Evolutionary conservation across 306 rosid genomes (phyloP).

Genomic region (Begonia masoniana): DNA sequence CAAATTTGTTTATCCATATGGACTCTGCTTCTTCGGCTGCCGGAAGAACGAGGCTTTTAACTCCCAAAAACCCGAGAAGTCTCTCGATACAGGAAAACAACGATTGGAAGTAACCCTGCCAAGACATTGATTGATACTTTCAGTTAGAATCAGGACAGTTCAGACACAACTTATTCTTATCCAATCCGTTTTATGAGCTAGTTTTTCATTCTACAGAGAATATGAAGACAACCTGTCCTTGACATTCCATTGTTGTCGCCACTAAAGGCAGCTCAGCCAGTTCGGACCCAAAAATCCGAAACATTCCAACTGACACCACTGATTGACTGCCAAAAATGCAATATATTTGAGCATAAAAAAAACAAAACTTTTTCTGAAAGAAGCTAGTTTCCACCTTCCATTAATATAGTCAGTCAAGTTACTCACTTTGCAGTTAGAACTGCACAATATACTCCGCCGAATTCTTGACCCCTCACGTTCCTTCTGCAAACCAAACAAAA

Average conservation of each 20-base stretch:
- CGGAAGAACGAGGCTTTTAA: slow-evolving; percentile 49
- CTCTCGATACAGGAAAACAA: slow-evolving; percentile 55
- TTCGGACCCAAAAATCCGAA: slow-evolving; percentile 77
- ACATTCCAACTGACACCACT: slow-evolving; percentile 72
- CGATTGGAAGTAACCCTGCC: slow-evolving; percentile 65
- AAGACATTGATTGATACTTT: background rate
- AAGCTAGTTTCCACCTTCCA: no score
- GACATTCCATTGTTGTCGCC: slow-evolving; percentile 58
- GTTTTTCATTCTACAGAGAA: no score
- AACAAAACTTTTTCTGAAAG: no score
- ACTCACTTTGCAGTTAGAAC: slow-evolving; percentile 78
- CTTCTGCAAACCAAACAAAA: slow-evolving; percentile 30
- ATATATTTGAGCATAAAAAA: background rate
- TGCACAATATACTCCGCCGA: slow-evolving; percentile 85
- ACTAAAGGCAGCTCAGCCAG: slow-evolving; percentile 95
- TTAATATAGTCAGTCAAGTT: slow-evolving; percentile 1
- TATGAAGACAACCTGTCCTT: slow-evolving; percentile 59
- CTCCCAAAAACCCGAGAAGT: slow-evolving; percentile 37
- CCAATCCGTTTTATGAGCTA: background rate
- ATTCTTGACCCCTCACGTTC: slow-evolving; percentile 67
- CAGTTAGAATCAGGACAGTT: no score
- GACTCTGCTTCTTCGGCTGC: slow-evolving; percentile 59
- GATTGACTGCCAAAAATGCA: slow-evolving; percentile 27
- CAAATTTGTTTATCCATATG: slow-evolving; percentile 63
- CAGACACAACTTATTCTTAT: no score